Percentiles rank a stretch among this genome's conserved stretches.
These are phyloP conservation scores for Rhizomucor pusillus DNA, from an alignment of 371 early-diverging fungal species.

Conservation along the genomic window DNA sequence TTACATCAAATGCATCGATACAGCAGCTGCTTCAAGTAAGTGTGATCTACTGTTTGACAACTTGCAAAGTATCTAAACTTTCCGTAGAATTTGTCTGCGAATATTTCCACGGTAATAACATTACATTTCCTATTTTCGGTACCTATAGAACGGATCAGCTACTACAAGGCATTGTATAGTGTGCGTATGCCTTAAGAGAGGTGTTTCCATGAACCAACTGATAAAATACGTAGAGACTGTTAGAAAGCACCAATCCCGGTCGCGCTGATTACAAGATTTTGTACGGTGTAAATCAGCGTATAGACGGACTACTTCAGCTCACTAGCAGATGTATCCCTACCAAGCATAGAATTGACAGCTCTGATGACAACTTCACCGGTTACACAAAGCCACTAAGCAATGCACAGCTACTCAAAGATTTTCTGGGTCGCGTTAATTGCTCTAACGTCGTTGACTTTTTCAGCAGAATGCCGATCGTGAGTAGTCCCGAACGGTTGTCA, in stretches of 20 bases:
- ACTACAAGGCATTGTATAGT: conserved; percentile 49
- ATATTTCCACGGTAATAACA: conserved; percentile 23
- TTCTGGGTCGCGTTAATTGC: conserved; percentile 16
- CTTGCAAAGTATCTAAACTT: neutral
- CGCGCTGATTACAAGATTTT: conserved; percentile 38
- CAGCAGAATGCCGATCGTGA: conserved; percentile 26
- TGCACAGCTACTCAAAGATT: neutral
- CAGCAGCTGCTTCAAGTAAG: conserved; percentile 22
- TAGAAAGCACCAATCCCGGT: conserved; percentile 38
- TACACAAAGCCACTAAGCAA: no score
- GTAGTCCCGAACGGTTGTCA: neutral
- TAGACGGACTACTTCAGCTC: conserved; percentile 36
- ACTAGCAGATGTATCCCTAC: conserved; percentile 1
- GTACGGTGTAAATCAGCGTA: conserved; percentile 28
- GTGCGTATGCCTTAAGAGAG: conserved; percentile 19
- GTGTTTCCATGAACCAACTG: neutral
- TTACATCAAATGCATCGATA: conserved; percentile 30
- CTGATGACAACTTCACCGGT: no score
- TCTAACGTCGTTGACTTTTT: conserved; percentile 26
- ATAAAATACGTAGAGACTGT: conserved; percentile 22
- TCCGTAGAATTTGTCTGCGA: conserved; percentile 27
- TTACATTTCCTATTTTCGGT: conserved; percentile 44
- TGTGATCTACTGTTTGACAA: neutral
- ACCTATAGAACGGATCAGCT: conserved; percentile 43
- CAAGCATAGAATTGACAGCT: conserved; percentile 2